Base-by-base conservation (phyloP, 805 yeast genomes). In the Kodamaea kakaduensis region DNA sequence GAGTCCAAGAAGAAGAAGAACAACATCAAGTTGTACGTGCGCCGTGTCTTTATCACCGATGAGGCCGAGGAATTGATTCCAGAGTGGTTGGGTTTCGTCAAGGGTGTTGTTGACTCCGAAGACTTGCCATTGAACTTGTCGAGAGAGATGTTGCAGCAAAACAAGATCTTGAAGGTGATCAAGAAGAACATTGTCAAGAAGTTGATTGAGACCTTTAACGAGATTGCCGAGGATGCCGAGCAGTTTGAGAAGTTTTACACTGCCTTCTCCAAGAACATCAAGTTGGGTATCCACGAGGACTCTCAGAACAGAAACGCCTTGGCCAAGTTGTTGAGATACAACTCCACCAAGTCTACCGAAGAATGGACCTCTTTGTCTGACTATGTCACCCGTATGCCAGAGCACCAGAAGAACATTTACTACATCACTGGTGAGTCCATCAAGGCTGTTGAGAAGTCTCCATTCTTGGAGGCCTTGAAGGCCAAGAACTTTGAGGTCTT, bases 91-190 rank as follows among this genome's bases (percentile, higher is more conserved):
- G 74, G 88, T 38, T 93, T 93, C 69, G 86, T 93, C 58, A 89
- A 77, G 75, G 99, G 99, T 82, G 99, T 93, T 69, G 99, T 93
- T 48, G 99, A 93, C 75, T 87, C 97, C 54, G 97, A 93, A 77
- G 99, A 93, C 73, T 78, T 93, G 70, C 99, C 99, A 70, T 83
- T 93, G 71, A 93, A 93, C 90, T 79, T 93, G 75, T 93, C 98
- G 56, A 90, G 99, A 85, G 99, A 93, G 76, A 84, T 94, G 84
- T 80, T 93, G 64, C 99, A 93, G 76, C 99, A 93, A 76, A 93
- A 93, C 87, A 93, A 93, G 86, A 93, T 93, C 70, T 80, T 93
- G 73, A 93, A 93, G 84, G 98, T 93, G 48, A 93, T 93, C 67
- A 88, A 94, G 78, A 93, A 93, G 90, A 93, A 93, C 81, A 84